Evolutionary conservation across 148 eudicot species (phyloP), one percentile per base, ranked within the genome.

Genomic region (Persicaria maculosa): DNA sequence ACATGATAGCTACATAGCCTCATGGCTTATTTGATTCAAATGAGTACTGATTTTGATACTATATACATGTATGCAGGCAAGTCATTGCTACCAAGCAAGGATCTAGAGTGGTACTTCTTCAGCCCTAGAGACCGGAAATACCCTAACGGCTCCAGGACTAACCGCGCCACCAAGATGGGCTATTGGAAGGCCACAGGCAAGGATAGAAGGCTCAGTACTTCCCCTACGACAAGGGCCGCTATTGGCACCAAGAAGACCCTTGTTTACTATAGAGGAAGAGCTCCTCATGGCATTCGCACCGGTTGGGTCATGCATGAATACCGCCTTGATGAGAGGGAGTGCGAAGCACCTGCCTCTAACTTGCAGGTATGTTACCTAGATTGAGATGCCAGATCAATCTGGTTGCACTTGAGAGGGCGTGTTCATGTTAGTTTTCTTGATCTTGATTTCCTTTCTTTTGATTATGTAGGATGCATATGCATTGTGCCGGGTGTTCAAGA

Each of bases 231-330:
- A 73, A 72, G 79, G 40, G 68, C 81, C 1, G 88, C 46, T 9
- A 59, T 88, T 1, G 92, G 88, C 14, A 86, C 81, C 86, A 86
- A 86, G 84, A 88, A 88, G 69, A 88, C 92, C 8, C 74, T 88
- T 74, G 92, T 88, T 53, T 88, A 86, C 73, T 88, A 88, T 75
- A 78, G 82, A 80, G 92, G 92, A 8, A 65, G 92, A 72, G 92
- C 92, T 9, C 92, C 92, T 25, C 88, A 86, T 74, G 92, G 92
- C n/a, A 80, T 81, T 20, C 72, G 92, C 48, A 83, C 86, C 44
- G 85, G 82, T 17, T 88, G 92, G 92, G 86, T 88, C 11, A 88
- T 88, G 92, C 92, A 88, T 67, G 92, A 88, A 52, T 88, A 86
- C 71, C 88, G 92, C 45, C 90, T 88, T 10, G 78, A 78, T 14